These are phyloP conservation scores for Chalciporus sphaerocephalus DNA, from an alignment of 768 basidiomycete species.

Conservation along the genomic window DNA sequence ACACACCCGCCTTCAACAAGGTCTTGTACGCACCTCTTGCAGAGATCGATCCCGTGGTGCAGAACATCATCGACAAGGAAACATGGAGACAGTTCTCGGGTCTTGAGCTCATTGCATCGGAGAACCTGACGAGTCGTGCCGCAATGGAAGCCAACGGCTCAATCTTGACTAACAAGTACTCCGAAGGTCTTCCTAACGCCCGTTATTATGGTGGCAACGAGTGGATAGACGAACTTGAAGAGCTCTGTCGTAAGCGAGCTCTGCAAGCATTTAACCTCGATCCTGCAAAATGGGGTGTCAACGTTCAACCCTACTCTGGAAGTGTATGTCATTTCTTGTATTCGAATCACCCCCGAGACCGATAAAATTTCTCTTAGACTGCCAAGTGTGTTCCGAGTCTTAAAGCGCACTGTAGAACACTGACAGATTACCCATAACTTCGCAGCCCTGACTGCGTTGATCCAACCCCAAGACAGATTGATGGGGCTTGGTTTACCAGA, in stretches of 20 bases:
- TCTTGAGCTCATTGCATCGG: conserved; percentile 97
- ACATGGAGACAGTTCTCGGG: conserved; percentile 98
- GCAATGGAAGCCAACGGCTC: conserved; percentile 99
- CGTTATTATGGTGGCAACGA: conserved; percentile 99
- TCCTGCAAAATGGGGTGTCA: conserved; percentile 92
- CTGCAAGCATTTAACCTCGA: conserved; percentile 95
- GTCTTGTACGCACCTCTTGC: conserved; percentile 82
- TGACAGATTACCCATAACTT: conserved; percentile 53
- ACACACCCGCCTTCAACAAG: conserved; percentile 75
- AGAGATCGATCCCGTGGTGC: conserved; percentile 90
- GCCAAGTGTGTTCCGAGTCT: conserved; percentile 63
- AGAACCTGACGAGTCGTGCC: conserved; percentile 96
- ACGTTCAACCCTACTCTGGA: conserved; percentile 98
- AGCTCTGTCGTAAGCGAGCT: conserved; percentile 92
- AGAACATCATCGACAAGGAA: conserved; percentile 98
- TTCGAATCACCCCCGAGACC: conserved; percentile 2
- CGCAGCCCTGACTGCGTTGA: conserved; percentile 90
- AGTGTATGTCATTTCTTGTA: conserved; percentile 50
- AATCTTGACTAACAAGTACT: conserved; percentile 98
- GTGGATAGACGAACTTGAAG: conserved; percentile 93
- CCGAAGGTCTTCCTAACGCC: conserved; percentile 96
- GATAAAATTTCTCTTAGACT: conserved; percentile 45
- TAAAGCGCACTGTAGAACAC: conserved; percentile 2
- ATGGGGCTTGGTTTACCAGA: conserved; percentile 99
- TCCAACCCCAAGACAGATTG: conserved; percentile 95